These are phyloP conservation scores for Petunia hybrid DNA, from an alignment of 305 asterid species.

Conservation along the genomic window DNA sequence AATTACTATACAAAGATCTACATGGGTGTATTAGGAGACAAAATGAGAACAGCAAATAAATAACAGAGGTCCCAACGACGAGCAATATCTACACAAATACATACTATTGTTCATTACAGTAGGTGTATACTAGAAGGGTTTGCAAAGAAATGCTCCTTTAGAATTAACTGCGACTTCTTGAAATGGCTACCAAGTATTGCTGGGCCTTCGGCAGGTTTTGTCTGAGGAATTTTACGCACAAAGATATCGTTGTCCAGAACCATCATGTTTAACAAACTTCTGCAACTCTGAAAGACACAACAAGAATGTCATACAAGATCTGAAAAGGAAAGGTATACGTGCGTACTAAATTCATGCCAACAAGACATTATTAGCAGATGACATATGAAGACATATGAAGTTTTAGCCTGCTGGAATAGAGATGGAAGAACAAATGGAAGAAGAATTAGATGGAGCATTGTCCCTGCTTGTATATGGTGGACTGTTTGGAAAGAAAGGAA, in stretches of 20 bases:
- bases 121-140: constrained; percentile 67
- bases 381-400: no score
- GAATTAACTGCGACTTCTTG: constrained; percentile 52
- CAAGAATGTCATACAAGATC: background rate
- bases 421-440: no score
- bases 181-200: constrained; percentile 60
- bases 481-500: no score
- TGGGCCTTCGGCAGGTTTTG: constrained; percentile 58
- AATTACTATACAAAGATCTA: no score
- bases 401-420: no score
- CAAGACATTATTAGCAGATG: background rate
- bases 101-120: constrained; percentile 46
- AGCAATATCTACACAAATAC: no score
- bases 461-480: no score
- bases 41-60: no score
- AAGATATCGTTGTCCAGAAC: constrained; percentile 69
- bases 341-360: background rate
- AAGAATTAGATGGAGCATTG: no score
- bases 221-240: constrained; percentile 65
- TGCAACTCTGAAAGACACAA: constrained; percentile 77
- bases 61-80: no score
- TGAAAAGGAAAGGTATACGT: background rate
- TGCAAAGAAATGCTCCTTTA: constrained; percentile 73
- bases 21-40: no score
- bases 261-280: constrained; percentile 69